Conservation (phyloP, 2,329 filamentous ascomycete species). For the Fusarium sp. region DNA sequence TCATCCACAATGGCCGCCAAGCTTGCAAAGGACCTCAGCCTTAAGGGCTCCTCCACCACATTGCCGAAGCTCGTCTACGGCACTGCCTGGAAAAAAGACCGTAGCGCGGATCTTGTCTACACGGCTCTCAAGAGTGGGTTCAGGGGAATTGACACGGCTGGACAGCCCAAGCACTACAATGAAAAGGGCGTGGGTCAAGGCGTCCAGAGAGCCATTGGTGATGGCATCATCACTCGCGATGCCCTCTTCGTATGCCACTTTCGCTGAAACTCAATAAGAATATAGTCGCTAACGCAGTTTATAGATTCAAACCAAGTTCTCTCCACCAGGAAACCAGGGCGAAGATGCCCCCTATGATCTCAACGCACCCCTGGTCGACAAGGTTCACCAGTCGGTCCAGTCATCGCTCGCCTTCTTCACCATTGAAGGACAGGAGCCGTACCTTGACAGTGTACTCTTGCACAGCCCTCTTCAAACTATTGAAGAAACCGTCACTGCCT, state of each 20-base stretch:
- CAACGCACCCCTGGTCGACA: conserved; percentile 67
- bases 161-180: conserved; percentile 82
- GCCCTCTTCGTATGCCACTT: conserved; percentile 71
- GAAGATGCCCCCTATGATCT: conserved; percentile 71
- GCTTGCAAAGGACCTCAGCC: conserved; percentile 50
- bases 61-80: conserved; percentile 76
- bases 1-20: conserved; percentile 27
- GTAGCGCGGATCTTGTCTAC: conserved; percentile 75
- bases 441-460: conserved; percentile 82
- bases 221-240: conserved; percentile 65
- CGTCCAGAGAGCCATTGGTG: conserved; percentile 69
- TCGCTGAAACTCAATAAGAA: background rate
- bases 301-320: conserved; percentile 88
- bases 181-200: conserved; percentile 78
- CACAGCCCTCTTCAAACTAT: conserved; percentile 66
- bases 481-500: conserved; percentile 70
- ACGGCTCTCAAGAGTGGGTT: conserved; percentile 77
- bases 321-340: conserved; percentile 72
- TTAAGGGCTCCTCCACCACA: conserved; percentile 47
- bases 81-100: conserved; percentile 86
- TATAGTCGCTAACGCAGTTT: background rate
- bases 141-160: conserved; percentile 80
- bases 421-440: conserved; percentile 52
- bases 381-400: conserved; percentile 75
- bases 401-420: conserved; percentile 75